Evolutionary conservation across 2,329 filamentous ascomycete genomes (phyloP).

Genomic region (Penicillium thymicola): DNA sequence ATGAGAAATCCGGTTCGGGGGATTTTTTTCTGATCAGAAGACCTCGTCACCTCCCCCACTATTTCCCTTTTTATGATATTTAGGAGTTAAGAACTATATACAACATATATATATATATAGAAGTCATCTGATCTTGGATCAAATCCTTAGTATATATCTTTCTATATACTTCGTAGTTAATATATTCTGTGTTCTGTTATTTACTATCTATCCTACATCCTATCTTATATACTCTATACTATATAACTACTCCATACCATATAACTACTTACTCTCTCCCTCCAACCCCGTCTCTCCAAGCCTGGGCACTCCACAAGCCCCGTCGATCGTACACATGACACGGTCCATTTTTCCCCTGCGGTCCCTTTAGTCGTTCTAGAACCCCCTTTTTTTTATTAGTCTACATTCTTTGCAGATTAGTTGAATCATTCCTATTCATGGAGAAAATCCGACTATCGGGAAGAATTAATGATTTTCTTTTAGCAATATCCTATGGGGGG

Average conservation of each 20-base stretch:
- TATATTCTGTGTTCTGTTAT: not conserved
- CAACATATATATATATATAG: no score
- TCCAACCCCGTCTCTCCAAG: slow-evolving; percentile 4
- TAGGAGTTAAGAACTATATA: no score
- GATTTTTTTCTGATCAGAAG: slow-evolving; percentile 36
- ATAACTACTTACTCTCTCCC: not conserved
- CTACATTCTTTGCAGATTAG: slow-evolving; percentile 10
- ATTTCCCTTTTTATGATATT: not conserved
- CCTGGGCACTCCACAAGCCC: slow-evolving; percentile 9
- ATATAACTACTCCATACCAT: no score
- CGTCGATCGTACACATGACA: slow-evolving; percentile 29
- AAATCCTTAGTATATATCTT: not conserved
- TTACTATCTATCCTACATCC: not conserved
- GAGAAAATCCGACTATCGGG: slow-evolving; percentile 17
- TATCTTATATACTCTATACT: not conserved
- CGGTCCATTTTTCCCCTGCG: slow-evolving; percentile 21
- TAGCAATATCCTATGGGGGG: not conserved
- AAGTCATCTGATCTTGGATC: no score
- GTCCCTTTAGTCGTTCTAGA: slow-evolving; percentile 21
- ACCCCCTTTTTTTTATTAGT: slow-evolving; percentile 13
- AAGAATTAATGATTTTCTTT: slow-evolving; percentile 11
- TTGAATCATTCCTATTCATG: slow-evolving; percentile 20
- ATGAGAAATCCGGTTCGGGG: slow-evolving; percentile 25
- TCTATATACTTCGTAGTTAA: not conserved
- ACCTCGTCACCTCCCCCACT: slow-evolving; percentile 28